These are phyloP conservation scores for Pseudogymnoascus sp. DNA, from an alignment of 2,329 filamentous ascomycete species.

Conservation along the genomic window DNA sequence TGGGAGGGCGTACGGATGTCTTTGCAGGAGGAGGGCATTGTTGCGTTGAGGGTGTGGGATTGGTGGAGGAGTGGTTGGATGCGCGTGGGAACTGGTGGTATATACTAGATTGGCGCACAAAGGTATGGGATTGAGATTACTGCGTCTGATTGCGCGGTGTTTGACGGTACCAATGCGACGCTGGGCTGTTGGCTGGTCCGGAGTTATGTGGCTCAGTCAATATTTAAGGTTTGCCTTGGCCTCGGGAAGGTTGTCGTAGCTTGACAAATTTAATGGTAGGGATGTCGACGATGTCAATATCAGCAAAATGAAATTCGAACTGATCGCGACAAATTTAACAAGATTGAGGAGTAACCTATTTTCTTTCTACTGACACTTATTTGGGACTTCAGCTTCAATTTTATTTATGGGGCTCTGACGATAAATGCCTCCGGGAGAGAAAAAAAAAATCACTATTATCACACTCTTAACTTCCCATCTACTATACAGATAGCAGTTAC, in stretches of 20 bases:
- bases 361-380: neutral
- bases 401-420: neutral
- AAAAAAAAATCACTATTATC: too few relatives aligned
- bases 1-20: slow-evolving; percentile 87
- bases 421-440: neutral
- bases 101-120: neutral
- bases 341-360: neutral
- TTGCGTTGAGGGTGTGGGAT: slow-evolving; percentile 21
- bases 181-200: neutral
- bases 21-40: slow-evolving; percentile 92
- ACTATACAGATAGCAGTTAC: neutral
- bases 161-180: neutral
- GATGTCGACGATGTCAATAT: neutral
- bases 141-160: neutral
- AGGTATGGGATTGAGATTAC: neutral
- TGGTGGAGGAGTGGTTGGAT: neutral
- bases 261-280: neutral
- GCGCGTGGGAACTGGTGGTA: neutral
- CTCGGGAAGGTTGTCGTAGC: neutral
- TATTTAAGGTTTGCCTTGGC: slow-evolving; percentile 4
- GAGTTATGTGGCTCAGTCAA: slow-evolving; percentile 7
- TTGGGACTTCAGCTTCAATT: neutral
- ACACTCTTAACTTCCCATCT: neutral
- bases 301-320: neutral
- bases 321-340: neutral